These are phyloP conservation scores for Rhodamnia argentea DNA, from an alignment of 345 rosid genomes.

Conservation along the genomic window DNA sequence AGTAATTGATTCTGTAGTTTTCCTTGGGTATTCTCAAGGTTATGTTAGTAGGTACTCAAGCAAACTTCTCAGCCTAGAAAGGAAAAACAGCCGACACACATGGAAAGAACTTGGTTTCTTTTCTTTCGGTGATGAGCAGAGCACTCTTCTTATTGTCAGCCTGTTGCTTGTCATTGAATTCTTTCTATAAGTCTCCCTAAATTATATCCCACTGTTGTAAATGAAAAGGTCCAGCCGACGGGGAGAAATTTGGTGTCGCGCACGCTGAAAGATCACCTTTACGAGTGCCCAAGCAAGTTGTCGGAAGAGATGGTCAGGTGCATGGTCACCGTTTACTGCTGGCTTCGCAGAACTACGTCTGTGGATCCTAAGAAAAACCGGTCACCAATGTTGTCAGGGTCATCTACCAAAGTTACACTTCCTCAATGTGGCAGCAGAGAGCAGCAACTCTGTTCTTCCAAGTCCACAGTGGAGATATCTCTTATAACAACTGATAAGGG, in stretches of 20 bases:
- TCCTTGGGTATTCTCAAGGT: not conserved
- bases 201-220: not conserved
- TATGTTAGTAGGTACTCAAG: not conserved
- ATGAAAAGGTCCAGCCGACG: not conserved
- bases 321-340: conserved; percentile 79
- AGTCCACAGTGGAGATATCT: conserved; percentile 64
- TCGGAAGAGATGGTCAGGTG: conserved; percentile 91
- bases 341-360: conserved; percentile 52
- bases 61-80: not conserved
- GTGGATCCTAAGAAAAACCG: conserved; percentile 24
- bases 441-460: conserved; percentile 56
- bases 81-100: not conserved
- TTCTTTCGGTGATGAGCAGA: not conserved
- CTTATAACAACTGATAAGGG: conserved; percentile 59
- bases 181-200: not conserved
- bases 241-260: conserved; percentile 29
- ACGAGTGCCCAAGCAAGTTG: conserved; percentile 78
- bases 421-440: conserved; percentile 36
- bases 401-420: conserved; percentile 52
- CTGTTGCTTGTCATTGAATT: not conserved
- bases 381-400: conserved; percentile 49
- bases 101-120: not conserved
- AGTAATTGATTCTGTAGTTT: not conserved
- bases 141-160: not conserved
- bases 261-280: conserved; percentile 70